Base-by-base conservation (phyloP, 805 yeast genomes). In the Metschnikowia borealis region DNA sequence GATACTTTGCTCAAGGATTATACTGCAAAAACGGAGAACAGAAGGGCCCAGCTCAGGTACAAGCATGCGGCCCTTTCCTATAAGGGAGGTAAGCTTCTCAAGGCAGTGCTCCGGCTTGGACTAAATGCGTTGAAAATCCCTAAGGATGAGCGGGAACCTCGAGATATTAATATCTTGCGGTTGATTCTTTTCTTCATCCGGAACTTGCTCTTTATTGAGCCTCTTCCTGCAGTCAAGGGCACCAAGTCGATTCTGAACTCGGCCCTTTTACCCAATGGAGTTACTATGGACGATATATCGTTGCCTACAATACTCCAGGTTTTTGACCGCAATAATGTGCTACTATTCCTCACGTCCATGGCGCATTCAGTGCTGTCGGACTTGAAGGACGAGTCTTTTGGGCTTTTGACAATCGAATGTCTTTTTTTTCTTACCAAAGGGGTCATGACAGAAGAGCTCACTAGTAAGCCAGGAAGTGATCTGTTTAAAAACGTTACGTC, bases 121-220 rank as follows among this genome's bases (percentile, higher is more conserved):
- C 67, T 85, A 8, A 86, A 87, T 1, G 77, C 84, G 0, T 65
- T 89, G 39, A 68, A 78, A 13, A 69, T 77, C 49, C 69, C 74
- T 1, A 77, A 73, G 57, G 60, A 67, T 1, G 83, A 84, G 18
- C 77, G 97, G 52, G 81, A 81, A 2, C 73, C 82, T 0, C 71
- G 89, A 35, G 97, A 91, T 57, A 82, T 82, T 51, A 84, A 84
- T 40, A 78, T 91, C 13, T 65, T 94, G 44, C 81, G 85, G 49
- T 73, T 92, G 52, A 88, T 86, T 26, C 67, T 91, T 14, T 81
- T 80, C 46, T 81, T 94, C 61, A 76, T 90, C 54, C 77, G 96
- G 54, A 94, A 94, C 63, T 58, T 94, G n/a, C 68, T 87, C 7
- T 77, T 82, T 38, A 89, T 92, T 33, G 89, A 85, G 56, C 92